Evolutionary conservation across 2,329 filamentous ascomycete species (phyloP).

Genomic region (Dothistroma pini): DNA sequence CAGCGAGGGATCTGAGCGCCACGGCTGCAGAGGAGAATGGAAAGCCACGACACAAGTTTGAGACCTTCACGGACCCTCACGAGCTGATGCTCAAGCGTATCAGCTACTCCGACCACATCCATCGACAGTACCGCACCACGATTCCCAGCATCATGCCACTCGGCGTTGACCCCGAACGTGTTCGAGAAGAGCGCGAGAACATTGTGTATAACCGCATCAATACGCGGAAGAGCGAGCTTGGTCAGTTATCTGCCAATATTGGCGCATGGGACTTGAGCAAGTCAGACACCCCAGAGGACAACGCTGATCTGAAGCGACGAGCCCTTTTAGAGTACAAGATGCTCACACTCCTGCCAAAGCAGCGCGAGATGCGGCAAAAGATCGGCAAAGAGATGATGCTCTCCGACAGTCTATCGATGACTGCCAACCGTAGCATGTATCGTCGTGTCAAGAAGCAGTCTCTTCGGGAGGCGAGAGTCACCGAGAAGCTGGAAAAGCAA

Average conservation of each 20-base stretch:
- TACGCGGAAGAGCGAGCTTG: constrained; percentile 78
- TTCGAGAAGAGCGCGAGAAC: constrained; percentile 81
- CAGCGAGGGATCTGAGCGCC: constrained; percentile 41
- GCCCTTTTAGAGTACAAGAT: constrained; percentile 95
- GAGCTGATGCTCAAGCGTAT: constrained; percentile 57
- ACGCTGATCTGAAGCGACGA: constrained; percentile 81
- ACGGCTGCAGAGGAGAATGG: constrained; percentile 38
- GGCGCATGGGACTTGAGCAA: constrained; percentile 77
- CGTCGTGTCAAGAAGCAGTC: constrained; percentile 97
- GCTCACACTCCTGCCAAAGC: constrained; percentile 80
- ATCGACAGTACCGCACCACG: constrained; percentile 70
- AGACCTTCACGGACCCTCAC: constrained; percentile 73
- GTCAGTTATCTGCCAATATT: constrained; percentile 77
- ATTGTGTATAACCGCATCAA: constrained; percentile 88
- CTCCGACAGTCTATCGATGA: constrained; percentile 95
- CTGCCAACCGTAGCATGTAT: constrained; percentile 85
- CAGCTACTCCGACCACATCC: constrained; percentile 73
- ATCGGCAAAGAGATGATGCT: constrained; percentile 91
- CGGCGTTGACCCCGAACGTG: constrained; percentile 80
- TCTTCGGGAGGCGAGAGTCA: constrained; percentile 89
- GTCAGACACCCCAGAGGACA: constrained; percentile 64
- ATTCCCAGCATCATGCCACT: constrained; percentile 86
- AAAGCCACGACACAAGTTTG: constrained; percentile 53
- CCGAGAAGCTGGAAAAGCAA: constrained; percentile 98
- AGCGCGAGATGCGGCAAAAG: constrained; percentile 78